Base-by-base conservation (phyloP, 2,329 filamentous ascomycete species). In the Neopestalotiopsis sp. region DNA sequence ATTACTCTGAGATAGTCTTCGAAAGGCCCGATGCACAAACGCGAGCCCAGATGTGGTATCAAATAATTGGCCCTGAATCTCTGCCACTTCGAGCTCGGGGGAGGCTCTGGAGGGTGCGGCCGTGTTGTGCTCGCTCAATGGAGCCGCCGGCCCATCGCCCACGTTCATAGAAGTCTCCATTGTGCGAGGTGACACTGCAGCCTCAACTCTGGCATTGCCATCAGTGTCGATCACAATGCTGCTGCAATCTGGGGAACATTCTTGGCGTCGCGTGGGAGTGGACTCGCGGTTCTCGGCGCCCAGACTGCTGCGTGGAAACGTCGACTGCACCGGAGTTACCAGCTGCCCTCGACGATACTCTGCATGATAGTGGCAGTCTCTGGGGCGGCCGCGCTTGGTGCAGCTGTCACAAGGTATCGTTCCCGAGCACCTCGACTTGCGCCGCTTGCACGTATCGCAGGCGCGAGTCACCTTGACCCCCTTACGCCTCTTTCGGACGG, bases 1-100 rank as follows among this genome's bases (percentile, higher is more conserved):
- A 14, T 79, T 79, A 68, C 83, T 79, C 69, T 83, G 82, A 49
- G 83, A 81, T 30, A 89, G 77, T 2, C 86, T 80, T 66, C 83
- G 82, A 82, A 85, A 87, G 2, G 87, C 86, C 3, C 86, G 81
- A 38, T 87, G 85, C 1, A 89, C 79, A 69, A 89, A 89, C 1
- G 86, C 85, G 3, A 89, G 79, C 0, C 85, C 86, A 0, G 87
- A 89, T 0, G 87, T 85, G 14, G 84, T 83, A 10, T 87, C 87
- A n/a, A 87, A 80, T 70, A 87, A 86, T 65, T 89, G 86, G 1
- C 85, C 86, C 71, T 86, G 83, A 12, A 87, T 79, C 66, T 80
- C 79, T 0, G 78, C 71, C 4, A 73, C 77, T 6, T 74, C 78
- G 1, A 79, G 73, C 59, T 78, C 79, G 4, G 79, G 76, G 0